Base-by-base conservation (phyloP, 2,329 filamentous ascomycete genomes). In the Hawksworthiomyces lignivorus region DNA sequence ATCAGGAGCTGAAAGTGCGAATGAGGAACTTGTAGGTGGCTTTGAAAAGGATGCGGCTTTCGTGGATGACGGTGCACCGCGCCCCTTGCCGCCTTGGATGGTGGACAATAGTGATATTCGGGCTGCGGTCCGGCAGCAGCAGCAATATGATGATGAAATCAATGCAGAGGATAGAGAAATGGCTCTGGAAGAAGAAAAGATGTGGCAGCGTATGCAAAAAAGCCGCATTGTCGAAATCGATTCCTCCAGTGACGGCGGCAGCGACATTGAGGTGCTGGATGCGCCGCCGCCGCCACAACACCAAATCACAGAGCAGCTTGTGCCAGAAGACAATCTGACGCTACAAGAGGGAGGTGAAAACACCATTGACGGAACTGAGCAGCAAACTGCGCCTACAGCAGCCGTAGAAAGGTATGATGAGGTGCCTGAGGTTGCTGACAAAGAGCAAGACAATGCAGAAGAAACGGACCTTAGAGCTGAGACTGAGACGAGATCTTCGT, bases 61-160 rank as follows among this genome's bases (percentile, higher is more conserved):
- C 59, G 11, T 54, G 58, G 58, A 70, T 58, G 61, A 70, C 58
- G 60, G n/a, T 3, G 33, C 57, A 4, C 67, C 73, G 1, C 69
- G 66, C n/a, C 81, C 82, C 0, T 56, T 90, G 7, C 86, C 86
- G 1, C 86, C 86, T 1, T 92, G 86, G 86, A 73, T 92, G 54
- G 63, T 66, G 3, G 74, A 79, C 47, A 62, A 78, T 6, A 70
- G 72, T 2, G 84, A 88, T 44, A 78, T 89, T 24, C 70, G 82
- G 46, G 72, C 81, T 37, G 71, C 73, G 20, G 61, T 80, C 46
- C 75, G 73, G 51, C 72, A 76, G 43, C 75, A 79, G 61, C 72
- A 63, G 49, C 73, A 64, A 52, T 68, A 59, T 36, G 75, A 82
- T 36, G 62, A 64, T 17, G 72, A 77, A 43, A 77, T 84, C 43